Conservation (phyloP, 192 early-diverging fungal genomes). For the Coemansia sp. region DNA sequence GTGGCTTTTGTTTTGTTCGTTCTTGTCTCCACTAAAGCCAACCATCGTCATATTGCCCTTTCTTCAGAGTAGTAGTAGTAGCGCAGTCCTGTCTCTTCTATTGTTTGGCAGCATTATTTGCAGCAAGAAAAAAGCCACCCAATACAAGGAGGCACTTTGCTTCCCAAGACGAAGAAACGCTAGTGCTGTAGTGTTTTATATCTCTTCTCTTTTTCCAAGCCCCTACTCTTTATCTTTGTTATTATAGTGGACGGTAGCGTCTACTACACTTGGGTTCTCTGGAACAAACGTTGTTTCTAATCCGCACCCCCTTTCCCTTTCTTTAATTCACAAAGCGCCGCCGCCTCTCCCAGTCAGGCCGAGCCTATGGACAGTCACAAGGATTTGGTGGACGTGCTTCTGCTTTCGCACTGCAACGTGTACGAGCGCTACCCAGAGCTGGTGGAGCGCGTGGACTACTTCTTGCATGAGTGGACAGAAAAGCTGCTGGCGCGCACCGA, state of each 20-base stretch:
- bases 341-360: neutral
- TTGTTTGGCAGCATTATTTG: neutral
- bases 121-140: neutral
- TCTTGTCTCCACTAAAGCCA: slow-evolving; percentile 3
- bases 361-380: slow-evolving; percentile 39
- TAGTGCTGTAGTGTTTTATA: neutral
- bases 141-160: neutral
- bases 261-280: neutral
- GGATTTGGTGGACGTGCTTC: slow-evolving; percentile 50
- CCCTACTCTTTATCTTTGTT: neutral
- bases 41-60: neutral
- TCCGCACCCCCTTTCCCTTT: neutral
- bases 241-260: neutral
- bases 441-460: slow-evolving; percentile 56
- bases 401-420: slow-evolving; percentile 47
- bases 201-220: neutral
- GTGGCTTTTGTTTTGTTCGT: slow-evolving; percentile 7
- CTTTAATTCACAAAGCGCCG: neutral
- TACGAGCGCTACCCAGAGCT: slow-evolving; percentile 56
- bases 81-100: neutral
- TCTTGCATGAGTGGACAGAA: slow-evolving; percentile 48
- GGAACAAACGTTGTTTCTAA: neutral
- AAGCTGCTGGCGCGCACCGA: slow-evolving; percentile 46
- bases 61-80: slow-evolving; percentile 10
- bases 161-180: neutral